Evolutionary conservation across 2,329 filamentous ascomycete species (phyloP).

Genomic region (Beauveria pseudobassiana): DNA sequence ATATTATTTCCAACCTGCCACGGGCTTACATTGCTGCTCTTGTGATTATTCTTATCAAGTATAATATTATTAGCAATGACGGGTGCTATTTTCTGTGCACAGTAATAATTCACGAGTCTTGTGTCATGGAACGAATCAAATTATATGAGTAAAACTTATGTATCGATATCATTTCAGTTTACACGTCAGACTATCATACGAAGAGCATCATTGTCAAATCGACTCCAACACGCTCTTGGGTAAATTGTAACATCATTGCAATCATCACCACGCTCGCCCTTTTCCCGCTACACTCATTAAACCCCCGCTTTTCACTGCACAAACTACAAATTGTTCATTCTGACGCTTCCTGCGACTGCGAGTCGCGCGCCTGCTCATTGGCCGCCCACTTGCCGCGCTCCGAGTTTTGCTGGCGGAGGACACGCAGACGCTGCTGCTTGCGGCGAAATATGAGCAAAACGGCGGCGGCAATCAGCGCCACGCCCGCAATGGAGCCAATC

Average conservation of each 20-base stretch:
- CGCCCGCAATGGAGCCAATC: slow-evolving; percentile 59
- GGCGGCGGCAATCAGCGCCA: slow-evolving; percentile 51
- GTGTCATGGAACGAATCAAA: no score
- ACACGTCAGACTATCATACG: not conserved
- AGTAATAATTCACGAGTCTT: no score
- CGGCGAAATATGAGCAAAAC: slow-evolving; percentile 46
- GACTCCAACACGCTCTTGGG: not conserved
- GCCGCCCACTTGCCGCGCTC: slow-evolving; percentile 19
- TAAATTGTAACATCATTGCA: not conserved
- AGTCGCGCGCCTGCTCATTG: slow-evolving; percentile 17
- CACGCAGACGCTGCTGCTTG: slow-evolving; percentile 19
- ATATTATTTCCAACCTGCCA: no score
- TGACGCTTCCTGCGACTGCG: slow-evolving; percentile 15
- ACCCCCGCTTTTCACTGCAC: not conserved
- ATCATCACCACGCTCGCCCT: not conserved
- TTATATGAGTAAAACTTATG: not conserved
- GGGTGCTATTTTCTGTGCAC: no score
- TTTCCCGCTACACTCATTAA: not conserved
- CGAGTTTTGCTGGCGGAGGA: slow-evolving; percentile 19
- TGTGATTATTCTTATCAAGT: no score
- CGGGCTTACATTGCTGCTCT: no score
- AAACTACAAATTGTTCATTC: slow-evolving; percentile 11
- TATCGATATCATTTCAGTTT: not conserved
- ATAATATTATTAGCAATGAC: no score
- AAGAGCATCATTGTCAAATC: not conserved